Base-by-base conservation (phyloP, 2,329 filamentous ascomycete genomes). In the Paracorniculantispora psalliotae region DNA sequence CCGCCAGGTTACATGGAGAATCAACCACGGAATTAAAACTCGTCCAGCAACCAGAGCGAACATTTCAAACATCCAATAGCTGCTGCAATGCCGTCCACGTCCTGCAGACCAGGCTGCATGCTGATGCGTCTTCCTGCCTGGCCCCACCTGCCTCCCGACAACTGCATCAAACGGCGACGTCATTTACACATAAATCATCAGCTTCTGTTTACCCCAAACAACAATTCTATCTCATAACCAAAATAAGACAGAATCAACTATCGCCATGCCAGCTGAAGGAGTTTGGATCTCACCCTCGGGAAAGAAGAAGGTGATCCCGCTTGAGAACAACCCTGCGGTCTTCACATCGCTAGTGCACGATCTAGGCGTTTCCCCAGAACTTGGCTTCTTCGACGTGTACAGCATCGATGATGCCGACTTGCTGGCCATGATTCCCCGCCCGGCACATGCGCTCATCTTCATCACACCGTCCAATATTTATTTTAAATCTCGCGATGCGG, bases 311-410 rank as follows among this genome's bases (percentile, higher is more conserved):
- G 69, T 76, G 48, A 74, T 77, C 21, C 74, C 74, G 1, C 69
- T 77, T 9, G 78, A 82, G 64, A 81, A 81, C 72, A 91, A 93
- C 71, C 90, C 91, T 0, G 86, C 89, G 67, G 85, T 93, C 50
- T 92, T 96, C 82, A 88, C 84, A 59, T 76, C 81, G 48, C 82
- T 96, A 17, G 81, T 89, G 26, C 83, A 85, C 69, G 83, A 86
- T 64, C 82, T 94, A 15, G 90, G 90, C 51, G 79, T 94, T 47
- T 87, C 89, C 1, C 69, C 77, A 26, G 76, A 80, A 39, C 79
- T 96, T 17, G 79, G 81, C 65, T 96, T 94, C 79, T 84, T 91
- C 73, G 91, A 96, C 71, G 88, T 96, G 71, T 93, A 85, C 78
- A 89, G 85, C 65, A 84, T 96, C 68, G 86, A 91, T 70, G 90